Percentiles rank a stretch among this genome's conserved stretches.
These are phyloP conservation scores for Blepharisma japonicum DNA, from an alignment of 73 alveolate genomes.

Conservation along the genomic window DNA sequence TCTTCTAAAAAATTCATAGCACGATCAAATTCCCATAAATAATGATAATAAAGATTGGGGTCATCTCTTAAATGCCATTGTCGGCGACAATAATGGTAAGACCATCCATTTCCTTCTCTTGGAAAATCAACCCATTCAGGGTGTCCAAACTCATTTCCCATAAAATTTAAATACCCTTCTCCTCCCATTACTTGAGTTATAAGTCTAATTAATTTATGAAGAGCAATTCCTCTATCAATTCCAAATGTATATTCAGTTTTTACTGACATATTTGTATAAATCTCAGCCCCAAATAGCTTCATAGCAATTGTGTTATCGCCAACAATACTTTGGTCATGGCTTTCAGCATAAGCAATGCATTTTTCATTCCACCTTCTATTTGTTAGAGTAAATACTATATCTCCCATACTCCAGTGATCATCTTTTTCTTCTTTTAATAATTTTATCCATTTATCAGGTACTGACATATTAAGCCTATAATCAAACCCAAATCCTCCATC, in stretches of 20 bases:
- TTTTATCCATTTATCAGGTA: slow-evolving; percentile 90
- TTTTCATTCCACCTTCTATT: slow-evolving; percentile 92
- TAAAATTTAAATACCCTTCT: slow-evolving; percentile 83
- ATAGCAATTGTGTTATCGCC: slow-evolving; percentile 97
- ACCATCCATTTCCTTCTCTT: slow-evolving; percentile 94
- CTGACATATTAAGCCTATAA: slow-evolving; percentile 91
- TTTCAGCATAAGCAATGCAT: slow-evolving; percentile 92
- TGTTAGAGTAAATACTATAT: slow-evolving; percentile 78
- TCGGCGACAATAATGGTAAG: slow-evolving; percentile 90
- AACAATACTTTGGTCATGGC: slow-evolving; percentile 95
- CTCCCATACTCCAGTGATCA: slow-evolving; percentile 95
- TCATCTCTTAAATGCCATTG: slow-evolving; percentile 96
- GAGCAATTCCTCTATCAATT: slow-evolving; percentile 93
- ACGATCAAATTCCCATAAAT: slow-evolving; percentile 76
- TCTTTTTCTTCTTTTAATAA: slow-evolving; percentile 79
- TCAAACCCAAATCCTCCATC: slow-evolving; percentile 99
- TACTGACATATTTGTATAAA: slow-evolving; percentile 80
- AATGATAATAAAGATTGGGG: slow-evolving; percentile 62
- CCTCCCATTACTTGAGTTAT: slow-evolving; percentile 93
- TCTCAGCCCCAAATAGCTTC: slow-evolving; percentile 92
- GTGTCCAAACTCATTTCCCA: slow-evolving; percentile 99
- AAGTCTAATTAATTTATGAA: slow-evolving; percentile 94
- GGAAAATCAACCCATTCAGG: slow-evolving; percentile 99
- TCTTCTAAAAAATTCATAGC: slow-evolving; percentile 64
- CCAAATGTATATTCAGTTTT: slow-evolving; percentile 61